These are phyloP conservation scores for Boechera stricta DNA, from an alignment of 345 rosid genomes.

Conservation along the genomic window DNA sequence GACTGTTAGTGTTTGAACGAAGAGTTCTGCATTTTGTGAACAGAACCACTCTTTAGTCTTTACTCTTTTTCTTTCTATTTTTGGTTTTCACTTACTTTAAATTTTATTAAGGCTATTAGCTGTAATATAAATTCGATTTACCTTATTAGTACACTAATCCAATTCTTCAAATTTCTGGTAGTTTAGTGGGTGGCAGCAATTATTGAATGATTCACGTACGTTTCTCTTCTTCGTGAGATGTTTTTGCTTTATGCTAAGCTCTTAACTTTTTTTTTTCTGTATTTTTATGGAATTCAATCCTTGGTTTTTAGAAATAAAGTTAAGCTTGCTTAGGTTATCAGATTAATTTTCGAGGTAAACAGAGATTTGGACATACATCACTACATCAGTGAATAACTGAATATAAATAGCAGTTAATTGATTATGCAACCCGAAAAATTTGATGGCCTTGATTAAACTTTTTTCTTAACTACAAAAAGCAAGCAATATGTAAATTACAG, in stretches of 20 bases:
- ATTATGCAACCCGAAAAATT: background rate
- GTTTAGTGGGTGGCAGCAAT: slow-evolving; percentile 28
- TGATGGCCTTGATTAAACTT: background rate
- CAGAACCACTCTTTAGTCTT: slow-evolving; percentile 15
- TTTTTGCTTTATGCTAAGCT: background rate
- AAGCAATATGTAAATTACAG: background rate
- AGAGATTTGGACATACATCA: slow-evolving; percentile 9
- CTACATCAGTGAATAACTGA: slow-evolving; percentile 5
- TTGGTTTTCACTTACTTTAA: slow-evolving; percentile 15
- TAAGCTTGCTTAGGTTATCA: background rate
- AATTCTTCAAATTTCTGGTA: background rate
- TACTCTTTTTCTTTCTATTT: slow-evolving; percentile 26
- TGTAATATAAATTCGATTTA: slow-evolving; percentile 24
- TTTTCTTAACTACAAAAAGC: background rate
- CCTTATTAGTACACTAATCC: slow-evolving; percentile 8
- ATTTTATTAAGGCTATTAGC: slow-evolving; percentile 13
- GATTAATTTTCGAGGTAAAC: background rate
- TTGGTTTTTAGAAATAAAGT: background rate
- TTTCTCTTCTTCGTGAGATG: background rate
- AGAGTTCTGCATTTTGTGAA: slow-evolving; percentile 27
- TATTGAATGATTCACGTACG: background rate
- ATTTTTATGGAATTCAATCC: background rate
- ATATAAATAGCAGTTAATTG: slow-evolving; percentile 2
- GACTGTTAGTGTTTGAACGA: slow-evolving; percentile 30
- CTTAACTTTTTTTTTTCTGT: background rate